Conservation (phyloP, 1,284 basidiomycete species). For the Cutaneotrichosporon cutaneum region DNA sequence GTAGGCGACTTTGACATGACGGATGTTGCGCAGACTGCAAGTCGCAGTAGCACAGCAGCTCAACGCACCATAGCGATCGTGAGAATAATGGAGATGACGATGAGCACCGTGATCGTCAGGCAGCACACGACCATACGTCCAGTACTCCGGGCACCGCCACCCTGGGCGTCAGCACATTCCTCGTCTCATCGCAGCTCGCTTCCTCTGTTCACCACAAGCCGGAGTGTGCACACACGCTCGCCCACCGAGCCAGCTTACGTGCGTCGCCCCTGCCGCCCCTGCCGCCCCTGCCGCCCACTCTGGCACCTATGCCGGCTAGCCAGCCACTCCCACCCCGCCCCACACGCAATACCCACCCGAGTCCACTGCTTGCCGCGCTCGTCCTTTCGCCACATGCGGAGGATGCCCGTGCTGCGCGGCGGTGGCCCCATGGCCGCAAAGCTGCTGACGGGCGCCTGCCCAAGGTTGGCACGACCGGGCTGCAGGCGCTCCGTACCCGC, state of each 20-base stretch:
- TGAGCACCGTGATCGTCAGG: conserved; percentile 48
- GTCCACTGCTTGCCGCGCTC: conserved; percentile 52
- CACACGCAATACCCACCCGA: conserved; percentile 33
- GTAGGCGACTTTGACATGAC: no score
- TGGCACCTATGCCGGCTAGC: not conserved
- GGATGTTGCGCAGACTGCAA: no score
- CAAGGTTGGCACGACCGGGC: conserved; percentile 31
- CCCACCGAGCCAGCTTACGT: not conserved
- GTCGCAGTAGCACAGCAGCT: no score
- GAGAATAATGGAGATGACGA: conserved; percentile 68
- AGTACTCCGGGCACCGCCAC: conserved; percentile 42
- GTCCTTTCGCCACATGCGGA: conserved; percentile 53
- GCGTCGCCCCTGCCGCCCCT: no score
- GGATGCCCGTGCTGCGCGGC: conserved; percentile 50
- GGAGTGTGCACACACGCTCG: not conserved
- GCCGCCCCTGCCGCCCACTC: no score
- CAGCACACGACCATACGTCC: conserved; percentile 54
- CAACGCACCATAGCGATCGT: conserved; percentile 66
- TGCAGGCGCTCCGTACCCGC: conserved; percentile 28
- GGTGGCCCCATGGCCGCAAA: conserved; percentile 48
- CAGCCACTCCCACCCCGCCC: no score
- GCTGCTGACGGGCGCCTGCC: conserved; percentile 29
- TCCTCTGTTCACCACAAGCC: not conserved
- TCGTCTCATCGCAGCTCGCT: not conserved
- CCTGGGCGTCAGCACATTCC: conserved; percentile 32